phyloP scores from a whole-genome alignment of 2,329 filamentous ascomycete species.

The Diaporthe sp. region DNA sequence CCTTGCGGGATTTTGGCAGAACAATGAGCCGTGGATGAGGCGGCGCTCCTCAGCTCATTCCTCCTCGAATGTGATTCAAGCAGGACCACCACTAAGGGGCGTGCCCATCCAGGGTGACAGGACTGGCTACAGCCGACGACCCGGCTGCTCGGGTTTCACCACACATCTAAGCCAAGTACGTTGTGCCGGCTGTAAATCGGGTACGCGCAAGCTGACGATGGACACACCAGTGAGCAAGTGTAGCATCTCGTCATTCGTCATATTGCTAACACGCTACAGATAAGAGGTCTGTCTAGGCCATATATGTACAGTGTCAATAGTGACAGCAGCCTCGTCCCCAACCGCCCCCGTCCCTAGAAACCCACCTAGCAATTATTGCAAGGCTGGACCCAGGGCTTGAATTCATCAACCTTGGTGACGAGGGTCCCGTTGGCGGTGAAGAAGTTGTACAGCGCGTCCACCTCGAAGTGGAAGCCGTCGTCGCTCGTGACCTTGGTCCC shows the following conservation, averaged over 20 bases:
- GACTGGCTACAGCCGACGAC: neutral
- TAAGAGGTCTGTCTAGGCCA: neutral
- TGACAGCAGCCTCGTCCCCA: neutral
- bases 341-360: neutral
- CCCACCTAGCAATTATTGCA: neutral
- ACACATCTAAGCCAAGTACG: neutral
- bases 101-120: too few relatives aligned
- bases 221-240: too few relatives aligned
- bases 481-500: constrained; percentile 15
- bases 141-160: neutral
- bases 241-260: neutral
- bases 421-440: constrained; percentile 21
- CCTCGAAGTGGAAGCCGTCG: constrained; percentile 17
- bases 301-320: neutral
- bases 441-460: constrained; percentile 8
- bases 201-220: neutral
- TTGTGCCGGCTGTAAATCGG: too few relatives aligned
- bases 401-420: neutral
- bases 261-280: neutral
- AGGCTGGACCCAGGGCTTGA: neutral
- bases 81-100: neutral
- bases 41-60: neutral
- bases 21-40: neutral
- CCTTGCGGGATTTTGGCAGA: neutral
- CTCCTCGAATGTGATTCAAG: neutral